Base-by-base conservation (phyloP, 208 protist genomes). In the Crithidia fasciculata region DNA sequence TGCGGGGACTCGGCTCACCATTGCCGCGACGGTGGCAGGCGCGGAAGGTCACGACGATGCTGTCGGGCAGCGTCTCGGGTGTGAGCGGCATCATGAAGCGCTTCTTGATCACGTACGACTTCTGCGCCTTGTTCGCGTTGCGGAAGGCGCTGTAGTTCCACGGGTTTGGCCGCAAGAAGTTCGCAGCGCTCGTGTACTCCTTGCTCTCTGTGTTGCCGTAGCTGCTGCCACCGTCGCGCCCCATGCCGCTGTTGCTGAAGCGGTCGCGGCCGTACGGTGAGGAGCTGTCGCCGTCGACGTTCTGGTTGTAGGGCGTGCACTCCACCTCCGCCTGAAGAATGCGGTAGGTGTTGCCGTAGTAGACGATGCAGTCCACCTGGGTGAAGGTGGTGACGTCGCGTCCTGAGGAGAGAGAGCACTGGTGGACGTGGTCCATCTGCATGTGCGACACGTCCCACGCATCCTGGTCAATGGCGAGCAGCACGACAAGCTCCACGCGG, bases 321-420 rank as follows among this genome's bases (percentile, higher is more conserved):
- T 80, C 56, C 57, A 81, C 67, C 18, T 85, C 74, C 2, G 65
- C 74, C 41, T 81, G 74, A 9, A 79, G 69, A 0, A 66, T 15
- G 8, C 66, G 54, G 49, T 62, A 68, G 18, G 67, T 74, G 64
- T 78, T 69, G 47, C 64, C 65, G 70, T 87, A 86, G 18, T 89
- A 71, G 18, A 93, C 82, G 28, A 82, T 62, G 72, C 92, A 97
- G 12, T 74, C 68, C 15, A 88, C 76, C 56, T 87, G 75, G 18
- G 90, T 90, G 19, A 84, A 71, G 56, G 83, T 93, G 66, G 69
- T 86, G 47, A 95, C 84, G n/a, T 82, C 54, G 9, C 86, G 64
- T n/a, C 81, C 77, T 8, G 89, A 94, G 18, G 90, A 83, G 16
- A 83, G 74, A 5, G 92, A 97, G 54, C 84, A 85, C 76, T 93